Base-by-base conservation (phyloP, 768 basidiomycete genomes). In the Hericium coralloides region DNA sequence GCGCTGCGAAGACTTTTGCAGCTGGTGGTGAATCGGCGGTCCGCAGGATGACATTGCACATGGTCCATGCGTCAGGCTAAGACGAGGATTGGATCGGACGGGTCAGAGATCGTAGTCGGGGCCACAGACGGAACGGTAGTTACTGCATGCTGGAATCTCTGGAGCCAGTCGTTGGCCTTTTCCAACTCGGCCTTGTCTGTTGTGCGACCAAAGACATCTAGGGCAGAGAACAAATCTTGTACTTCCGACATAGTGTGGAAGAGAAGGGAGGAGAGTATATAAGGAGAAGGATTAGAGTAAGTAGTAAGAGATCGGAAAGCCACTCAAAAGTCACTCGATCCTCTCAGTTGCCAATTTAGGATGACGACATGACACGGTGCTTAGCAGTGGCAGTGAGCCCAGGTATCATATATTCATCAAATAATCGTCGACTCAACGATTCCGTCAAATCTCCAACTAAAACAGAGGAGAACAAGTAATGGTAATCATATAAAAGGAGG, bases 121-220 rank as follows among this genome's bases (percentile, higher is more conserved):
- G 31, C 83, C 80, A 82, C 73, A 82, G 79, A 81, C 78, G 83
- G 84, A 83, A 83, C 73, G 76, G 76, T 78, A 89, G 84, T 88
- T 85, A 98, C 95, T 78, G 92, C 95, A 79, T 98, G 95, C 77
- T 99, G 95, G 71, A 98, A 99, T 72, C 95, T 93, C 76, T 94
- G 89, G 60, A 99, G 85, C 94, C 94, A 98, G 63, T 83, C 74
- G 75, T 97, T 98, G 63, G 94, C 95, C 63, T 79, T 80, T 63
- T 91, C 89, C 62, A 97, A 79, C 17, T 91, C 84, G 15, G 72
- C 71, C 65, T 89, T 87, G 77, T 95, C 90, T 36, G 95, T 89
- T 54, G 86, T 85, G 59, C 83, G 79, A 63, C 79, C 76, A 70
- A 93, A 93, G 49, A 92, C 87, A 52, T 84, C 82, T 63, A 93